phyloP scores from a whole-genome alignment of 23 red algal species.

The Gracilaria domingensis region DNA sequence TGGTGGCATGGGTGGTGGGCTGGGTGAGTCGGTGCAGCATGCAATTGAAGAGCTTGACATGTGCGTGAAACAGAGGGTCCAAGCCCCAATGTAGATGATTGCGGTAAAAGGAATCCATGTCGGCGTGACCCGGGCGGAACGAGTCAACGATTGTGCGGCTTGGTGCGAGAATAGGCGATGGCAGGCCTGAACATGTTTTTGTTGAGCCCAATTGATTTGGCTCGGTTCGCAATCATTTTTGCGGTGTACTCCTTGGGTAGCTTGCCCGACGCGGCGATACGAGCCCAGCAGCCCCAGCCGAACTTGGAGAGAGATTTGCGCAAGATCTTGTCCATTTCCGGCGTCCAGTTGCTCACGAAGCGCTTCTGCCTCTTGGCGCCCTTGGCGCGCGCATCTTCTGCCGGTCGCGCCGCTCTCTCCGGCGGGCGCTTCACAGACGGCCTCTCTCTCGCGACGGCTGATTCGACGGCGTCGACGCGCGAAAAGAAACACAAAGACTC shows the following conservation, averaged over 20 bases:
- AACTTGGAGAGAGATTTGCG: constrained; percentile 54
- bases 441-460: too few relatives aligned
- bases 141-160: not conserved
- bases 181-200: constrained; percentile 59
- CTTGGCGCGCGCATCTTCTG: not conserved
- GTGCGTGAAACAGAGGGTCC: constrained; percentile 63
- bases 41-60: constrained; percentile 44
- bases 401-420: not conserved
- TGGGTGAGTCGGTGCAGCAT: constrained; percentile 17
- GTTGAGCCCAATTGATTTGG: constrained; percentile 68
- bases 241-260: constrained; percentile 60
- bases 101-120: constrained; percentile 17
- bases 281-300: constrained; percentile 72
- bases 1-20: not conserved
- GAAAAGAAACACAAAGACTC: constrained; percentile 18
- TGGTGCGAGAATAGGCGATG: constrained; percentile 10
- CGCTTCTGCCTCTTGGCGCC: constrained; percentile 37
- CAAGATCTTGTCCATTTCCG: constrained; percentile 69
- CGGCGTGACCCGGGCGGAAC: not conserved
- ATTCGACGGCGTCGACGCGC: not conserved
- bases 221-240: constrained; percentile 72
- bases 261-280: constrained; percentile 62
- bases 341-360: constrained; percentile 72
- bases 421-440: not conserved
- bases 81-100: constrained; percentile 55